Evolutionary conservation across 2,329 filamentous ascomycete species (phyloP).

Genomic region (Pyrenochaeta sp.): DNA sequence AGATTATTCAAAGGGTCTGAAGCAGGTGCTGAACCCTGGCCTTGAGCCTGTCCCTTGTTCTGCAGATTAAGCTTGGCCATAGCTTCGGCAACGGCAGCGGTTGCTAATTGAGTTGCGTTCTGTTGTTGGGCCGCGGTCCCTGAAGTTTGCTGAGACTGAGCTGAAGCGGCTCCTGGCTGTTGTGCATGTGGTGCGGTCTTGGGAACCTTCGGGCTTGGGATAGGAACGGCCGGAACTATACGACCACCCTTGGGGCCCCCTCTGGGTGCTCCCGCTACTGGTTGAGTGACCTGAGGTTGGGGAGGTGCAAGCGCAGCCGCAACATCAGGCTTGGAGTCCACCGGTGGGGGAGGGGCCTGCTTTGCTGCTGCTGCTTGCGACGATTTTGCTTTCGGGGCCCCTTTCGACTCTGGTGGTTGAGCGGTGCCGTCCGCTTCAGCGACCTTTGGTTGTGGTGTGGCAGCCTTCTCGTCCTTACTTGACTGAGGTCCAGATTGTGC

Average conservation of each 20-base stretch:
- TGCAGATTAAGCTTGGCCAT: conserved; percentile 73
- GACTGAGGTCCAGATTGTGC: conserved; percentile 36
- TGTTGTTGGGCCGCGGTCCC: conserved; percentile 50
- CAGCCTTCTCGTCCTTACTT: conserved; percentile 39
- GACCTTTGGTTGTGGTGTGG: conserved; percentile 42
- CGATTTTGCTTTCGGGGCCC: conserved; percentile 51
- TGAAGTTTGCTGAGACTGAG: conserved; percentile 41
- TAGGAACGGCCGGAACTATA: conserved; percentile 72
- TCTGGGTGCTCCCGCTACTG: conserved; percentile 48
- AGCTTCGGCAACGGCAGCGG: conserved; percentile 79
- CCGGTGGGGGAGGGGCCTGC: conserved; percentile 68
- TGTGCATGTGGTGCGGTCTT: conserved; percentile 50
- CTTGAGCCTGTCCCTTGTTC: conserved; percentile 27
- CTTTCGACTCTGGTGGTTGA: conserved; percentile 64
- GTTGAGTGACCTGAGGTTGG: conserved; percentile 44
- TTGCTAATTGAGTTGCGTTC: conserved; percentile 77
- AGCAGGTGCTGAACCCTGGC: conserved; percentile 29
- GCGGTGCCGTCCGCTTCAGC: conserved; percentile 58
- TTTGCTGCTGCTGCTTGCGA: conserved; percentile 54
- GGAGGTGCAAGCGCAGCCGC: conserved; percentile 65
- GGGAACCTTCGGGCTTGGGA: conserved; percentile 56
- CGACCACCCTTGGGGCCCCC: conserved; percentile 60
- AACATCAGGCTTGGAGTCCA: conserved; percentile 73
- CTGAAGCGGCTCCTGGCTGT: conserved; percentile 37
- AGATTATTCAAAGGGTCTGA: conserved; percentile 71